These are phyloP conservation scores for Skeletonema grethae DNA, from an alignment of 108 stramenopile genomes.

Conservation along the genomic window DNA sequence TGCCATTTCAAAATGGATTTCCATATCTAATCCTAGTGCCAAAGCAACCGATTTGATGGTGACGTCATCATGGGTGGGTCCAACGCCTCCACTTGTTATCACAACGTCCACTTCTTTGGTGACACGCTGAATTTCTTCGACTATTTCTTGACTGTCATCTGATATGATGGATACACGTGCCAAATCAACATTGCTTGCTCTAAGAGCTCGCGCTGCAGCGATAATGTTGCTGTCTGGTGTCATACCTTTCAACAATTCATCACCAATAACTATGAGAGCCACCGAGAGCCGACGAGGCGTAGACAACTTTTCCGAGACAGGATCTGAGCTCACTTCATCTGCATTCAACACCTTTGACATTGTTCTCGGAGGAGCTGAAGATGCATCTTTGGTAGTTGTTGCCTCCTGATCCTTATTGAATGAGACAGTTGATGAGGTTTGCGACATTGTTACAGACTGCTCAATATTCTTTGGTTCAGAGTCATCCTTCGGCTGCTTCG, in stretches of 20 bases:
- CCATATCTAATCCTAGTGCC: constrained; percentile 70
- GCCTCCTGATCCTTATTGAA: constrained; percentile 1
- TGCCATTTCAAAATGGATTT: constrained; percentile 89
- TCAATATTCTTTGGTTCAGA: background rate
- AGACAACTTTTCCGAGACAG: background rate
- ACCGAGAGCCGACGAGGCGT: constrained; percentile 43
- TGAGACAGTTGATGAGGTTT: constrained; percentile 42
- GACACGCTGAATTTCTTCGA: constrained; percentile 72
- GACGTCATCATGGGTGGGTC: constrained; percentile 97
- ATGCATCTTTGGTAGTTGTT: background rate
- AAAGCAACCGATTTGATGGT: constrained; percentile 91
- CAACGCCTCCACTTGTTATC: constrained; percentile 95
- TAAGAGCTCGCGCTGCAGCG: constrained; percentile 78
- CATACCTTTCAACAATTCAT: constrained; percentile 94
- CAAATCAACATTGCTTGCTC: constrained; percentile 76
- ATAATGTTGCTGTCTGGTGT: constrained; percentile 89
- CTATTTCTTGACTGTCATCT: constrained; percentile 82
- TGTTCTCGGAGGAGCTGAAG: background rate
- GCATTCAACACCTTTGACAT: constrained; percentile 13
- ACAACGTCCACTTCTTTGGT: constrained; percentile 81
- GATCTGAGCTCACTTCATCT: constrained; percentile 4
- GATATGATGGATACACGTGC: constrained; percentile 84
- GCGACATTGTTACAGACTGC: constrained; percentile 25
- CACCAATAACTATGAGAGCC: constrained; percentile 89
- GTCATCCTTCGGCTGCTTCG: constrained; percentile 9